These are phyloP conservation scores for Phyllosticta citriasiana DNA, from an alignment of 2,329 filamentous ascomycete species.

Conservation along the genomic window DNA sequence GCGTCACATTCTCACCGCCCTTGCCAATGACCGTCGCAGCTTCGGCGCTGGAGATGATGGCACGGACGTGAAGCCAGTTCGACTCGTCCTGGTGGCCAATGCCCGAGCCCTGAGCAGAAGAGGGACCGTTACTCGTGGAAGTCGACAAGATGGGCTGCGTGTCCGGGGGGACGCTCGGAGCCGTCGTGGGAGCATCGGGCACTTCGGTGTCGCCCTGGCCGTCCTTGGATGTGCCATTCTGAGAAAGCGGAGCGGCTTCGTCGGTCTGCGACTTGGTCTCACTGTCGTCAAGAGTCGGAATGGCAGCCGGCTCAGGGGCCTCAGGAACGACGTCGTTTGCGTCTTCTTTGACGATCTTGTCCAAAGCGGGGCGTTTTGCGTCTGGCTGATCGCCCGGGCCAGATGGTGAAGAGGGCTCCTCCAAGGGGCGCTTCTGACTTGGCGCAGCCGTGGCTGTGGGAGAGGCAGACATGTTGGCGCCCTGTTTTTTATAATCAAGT, in stretches of 20 bases:
- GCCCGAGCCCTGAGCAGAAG: slow-evolving; percentile 29
- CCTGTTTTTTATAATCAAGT: slow-evolving; percentile 9
- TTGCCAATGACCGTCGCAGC: slow-evolving; percentile 98
- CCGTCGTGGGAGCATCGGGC: slow-evolving; percentile 51
- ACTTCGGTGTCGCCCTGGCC: slow-evolving; percentile 60
- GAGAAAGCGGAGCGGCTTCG: slow-evolving; percentile 7
- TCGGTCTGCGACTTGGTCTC: slow-evolving; percentile 27
- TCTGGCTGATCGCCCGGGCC: slow-evolving; percentile 88
- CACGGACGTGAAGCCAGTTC: slow-evolving; percentile 92
- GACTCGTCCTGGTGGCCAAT: slow-evolving; percentile 70
- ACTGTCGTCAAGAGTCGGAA: slow-evolving; percentile 14
- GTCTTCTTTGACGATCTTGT: slow-evolving; percentile 67
- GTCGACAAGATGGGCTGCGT: slow-evolving; percentile 51
- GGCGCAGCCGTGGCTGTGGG: slow-evolving; percentile 41
- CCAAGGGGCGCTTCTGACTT: slow-evolving; percentile 84
- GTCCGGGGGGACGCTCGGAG: slow-evolving; percentile 35
- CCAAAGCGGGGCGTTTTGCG: slow-evolving; percentile 89
- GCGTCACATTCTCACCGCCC: slow-evolving; percentile 95
- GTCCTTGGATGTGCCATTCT: slow-evolving; percentile 42
- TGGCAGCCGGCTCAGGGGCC: slow-evolving; percentile 3
- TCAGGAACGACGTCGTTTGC: slow-evolving; percentile 14
- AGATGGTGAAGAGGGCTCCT: slow-evolving; percentile 92
- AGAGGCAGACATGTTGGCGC: slow-evolving; percentile 33
- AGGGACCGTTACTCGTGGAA: slow-evolving; percentile 40
- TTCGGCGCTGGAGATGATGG: slow-evolving; percentile 94